Percentiles rank a stretch among this genome's conserved stretches.
phyloP scores from a whole-genome alignment of 78 protist species.

The Speleostelium caveatum region DNA sequence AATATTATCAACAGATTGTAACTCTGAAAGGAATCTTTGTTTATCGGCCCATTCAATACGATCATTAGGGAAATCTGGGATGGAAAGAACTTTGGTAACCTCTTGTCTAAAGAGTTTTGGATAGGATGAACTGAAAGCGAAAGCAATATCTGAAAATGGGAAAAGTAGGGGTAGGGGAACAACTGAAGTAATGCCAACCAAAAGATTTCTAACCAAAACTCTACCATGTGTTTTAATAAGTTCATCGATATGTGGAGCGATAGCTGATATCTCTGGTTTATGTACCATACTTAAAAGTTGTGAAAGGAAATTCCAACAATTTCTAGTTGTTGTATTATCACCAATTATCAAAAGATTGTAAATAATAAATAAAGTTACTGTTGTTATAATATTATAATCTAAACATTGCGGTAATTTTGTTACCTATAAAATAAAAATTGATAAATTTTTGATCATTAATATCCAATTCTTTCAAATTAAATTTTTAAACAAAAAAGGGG shows the following conservation, averaged over 20 bases:
- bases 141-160: constrained; percentile 17
- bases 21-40: neutral
- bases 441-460: neutral
- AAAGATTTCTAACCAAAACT: constrained; percentile 41
- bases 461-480: neutral
- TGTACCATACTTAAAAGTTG: neutral
- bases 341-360: constrained; percentile 34
- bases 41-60: neutral
- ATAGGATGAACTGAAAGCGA: constrained; percentile 15
- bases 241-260: neutral
- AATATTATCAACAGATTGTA: too few relatives aligned
- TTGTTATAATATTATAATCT: constrained; percentile 15
- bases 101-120: constrained; percentile 43
- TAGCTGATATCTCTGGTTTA: neutral
- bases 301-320: constrained; percentile 25
- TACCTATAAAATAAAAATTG: neutral
- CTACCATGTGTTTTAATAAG: constrained; percentile 1
- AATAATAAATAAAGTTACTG: constrained; percentile 41
- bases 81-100: neutral
- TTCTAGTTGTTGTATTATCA: constrained; percentile 10
- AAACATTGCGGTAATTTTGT: constrained; percentile 58
- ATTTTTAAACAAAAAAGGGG: too few relatives aligned
- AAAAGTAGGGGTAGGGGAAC: neutral
- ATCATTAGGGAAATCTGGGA: constrained; percentile 34
- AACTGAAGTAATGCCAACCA: constrained; percentile 15